Evolutionary conservation across 441 rosid genomes (phyloP), one percentile per base, ranked within the genome.

Genomic region (Dalechampia spathulata): DNA sequence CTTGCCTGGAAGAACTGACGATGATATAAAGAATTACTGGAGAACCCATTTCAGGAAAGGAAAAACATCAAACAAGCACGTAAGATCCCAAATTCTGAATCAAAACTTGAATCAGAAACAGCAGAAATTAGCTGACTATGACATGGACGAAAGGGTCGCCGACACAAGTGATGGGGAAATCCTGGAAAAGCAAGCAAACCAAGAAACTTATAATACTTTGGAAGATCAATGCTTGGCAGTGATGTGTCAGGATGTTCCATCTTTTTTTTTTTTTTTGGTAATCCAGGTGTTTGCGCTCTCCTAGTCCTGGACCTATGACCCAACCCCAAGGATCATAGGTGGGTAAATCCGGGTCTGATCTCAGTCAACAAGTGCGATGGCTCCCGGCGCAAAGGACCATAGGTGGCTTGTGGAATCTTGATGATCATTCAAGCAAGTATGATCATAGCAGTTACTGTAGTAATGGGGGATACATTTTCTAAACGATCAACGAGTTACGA

Each of bases 1-100:
- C 69, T 76, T 74, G 39, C 79, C 78, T 0, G 76, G 81, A 47
- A 71, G 87, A 63, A 81, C 85, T 23, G 78, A 79, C 48, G 73
- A 75, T 52, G 87, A 83, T 61, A 81, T 81, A 49, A 81, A 83
- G 64, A 83, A 83, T 62, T 75, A 81, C 23, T 81, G 87, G 92
- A 78, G 86, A 66, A 83, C 83, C 37, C 80, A 72, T 54, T 63
- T 71, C 27, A 60, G 49, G 52, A 68, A 66, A 48, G 77, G 72
- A 8, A 80, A 55, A 58, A 56, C 71, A 23, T 56, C 62, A 25
- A 61, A 50, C 10, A 80, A 67, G 52, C 73, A 74, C 74, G 74
- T 23, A 75, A 59, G 65, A 61, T 58, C 43, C 55, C 71, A 61
- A 49, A 36, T 43, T 46, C 54, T 57, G 0, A 62, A 41, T 41